phyloP scores from a whole-genome alignment of 768 basidiomycete species.

The Leccinum incarnatum region DNA sequence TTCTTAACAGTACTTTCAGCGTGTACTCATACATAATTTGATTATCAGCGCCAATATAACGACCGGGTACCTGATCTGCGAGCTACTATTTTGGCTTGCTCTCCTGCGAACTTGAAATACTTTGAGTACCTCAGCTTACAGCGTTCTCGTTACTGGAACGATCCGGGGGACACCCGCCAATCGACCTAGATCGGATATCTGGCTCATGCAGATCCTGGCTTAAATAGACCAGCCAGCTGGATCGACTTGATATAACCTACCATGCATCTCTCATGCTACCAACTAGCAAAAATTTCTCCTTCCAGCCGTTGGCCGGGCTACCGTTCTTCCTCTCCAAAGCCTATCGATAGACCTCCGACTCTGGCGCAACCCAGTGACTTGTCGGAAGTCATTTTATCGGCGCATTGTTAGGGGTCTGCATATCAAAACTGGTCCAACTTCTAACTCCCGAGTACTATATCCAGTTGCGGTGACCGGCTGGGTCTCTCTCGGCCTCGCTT shows the following conservation, averaged over 20 bases:
- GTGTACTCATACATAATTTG: neutral
- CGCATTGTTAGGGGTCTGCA: slow-evolving; percentile 45
- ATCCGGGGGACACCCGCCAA: neutral
- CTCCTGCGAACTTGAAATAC: neutral
- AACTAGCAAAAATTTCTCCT: neutral
- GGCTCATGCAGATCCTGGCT: neutral
- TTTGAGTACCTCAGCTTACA: neutral
- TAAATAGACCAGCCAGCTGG: neutral
- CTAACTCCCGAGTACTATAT: slow-evolving; percentile 43
- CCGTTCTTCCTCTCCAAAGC: slow-evolving; percentile 8
- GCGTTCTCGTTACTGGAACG: neutral
- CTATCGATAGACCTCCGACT: slow-evolving; percentile 41
- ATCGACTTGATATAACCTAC: neutral
- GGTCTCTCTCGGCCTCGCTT: slow-evolving; percentile 38
- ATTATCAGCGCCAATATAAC: neutral
- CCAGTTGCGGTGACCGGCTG: slow-evolving; percentile 43
- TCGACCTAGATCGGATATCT: neutral
- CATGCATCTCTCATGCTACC: slow-evolving; percentile 1
- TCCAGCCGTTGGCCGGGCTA: slow-evolving; percentile 14
- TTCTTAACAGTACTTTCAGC: neutral
- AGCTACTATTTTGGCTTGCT: neutral
- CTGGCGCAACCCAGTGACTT: slow-evolving; percentile 51
- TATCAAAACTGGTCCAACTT: slow-evolving; percentile 50
- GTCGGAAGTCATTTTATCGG: slow-evolving; percentile 42
- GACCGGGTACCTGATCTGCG: neutral